Percentiles rank a stretch among this genome's conserved stretches.
phyloP scores from a whole-genome alignment of 2,329 filamentous ascomycete species.

The Sporothrix pallida region DNA sequence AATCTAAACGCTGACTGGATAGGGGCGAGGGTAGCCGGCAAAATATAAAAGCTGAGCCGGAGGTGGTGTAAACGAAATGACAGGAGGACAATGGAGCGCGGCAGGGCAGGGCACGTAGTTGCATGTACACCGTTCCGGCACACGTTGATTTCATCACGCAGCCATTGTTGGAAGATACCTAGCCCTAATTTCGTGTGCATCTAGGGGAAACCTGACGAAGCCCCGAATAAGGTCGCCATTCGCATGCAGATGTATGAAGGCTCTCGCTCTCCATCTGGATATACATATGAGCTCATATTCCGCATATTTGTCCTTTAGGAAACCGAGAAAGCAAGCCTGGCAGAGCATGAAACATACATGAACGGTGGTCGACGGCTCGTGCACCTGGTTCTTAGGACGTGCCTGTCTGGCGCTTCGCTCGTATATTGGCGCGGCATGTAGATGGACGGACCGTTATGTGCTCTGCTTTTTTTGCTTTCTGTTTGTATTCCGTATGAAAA shows the following conservation, averaged over 20 bases:
- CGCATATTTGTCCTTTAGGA: no score
- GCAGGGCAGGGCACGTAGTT: no score
- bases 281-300: neutral
- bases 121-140: no score
- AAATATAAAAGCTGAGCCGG: neutral
- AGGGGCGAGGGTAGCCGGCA: neutral
- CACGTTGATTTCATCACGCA: neutral
- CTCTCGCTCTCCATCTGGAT: no score
- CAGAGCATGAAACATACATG: neutral
- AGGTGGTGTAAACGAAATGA: neutral
- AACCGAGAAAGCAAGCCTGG: neutral
- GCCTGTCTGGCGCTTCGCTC: neutral
- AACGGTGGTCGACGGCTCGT: neutral
- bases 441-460: neutral
- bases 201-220: no score
- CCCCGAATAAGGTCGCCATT: no score
- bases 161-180: no score
- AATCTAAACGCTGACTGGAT: no score
- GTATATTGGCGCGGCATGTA: constrained; percentile 8
- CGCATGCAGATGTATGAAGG: no score
- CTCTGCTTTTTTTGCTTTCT: no score
- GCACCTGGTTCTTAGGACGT: neutral
- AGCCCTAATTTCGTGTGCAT: no score
- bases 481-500: no score
- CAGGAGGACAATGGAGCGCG: neutral